A percentile compares a stretch with the other conserved stretches of the same genome.
Evolutionary conservation across 306 rosid genomes (phyloP).

Genomic region (Rubus parviflorus): DNA sequence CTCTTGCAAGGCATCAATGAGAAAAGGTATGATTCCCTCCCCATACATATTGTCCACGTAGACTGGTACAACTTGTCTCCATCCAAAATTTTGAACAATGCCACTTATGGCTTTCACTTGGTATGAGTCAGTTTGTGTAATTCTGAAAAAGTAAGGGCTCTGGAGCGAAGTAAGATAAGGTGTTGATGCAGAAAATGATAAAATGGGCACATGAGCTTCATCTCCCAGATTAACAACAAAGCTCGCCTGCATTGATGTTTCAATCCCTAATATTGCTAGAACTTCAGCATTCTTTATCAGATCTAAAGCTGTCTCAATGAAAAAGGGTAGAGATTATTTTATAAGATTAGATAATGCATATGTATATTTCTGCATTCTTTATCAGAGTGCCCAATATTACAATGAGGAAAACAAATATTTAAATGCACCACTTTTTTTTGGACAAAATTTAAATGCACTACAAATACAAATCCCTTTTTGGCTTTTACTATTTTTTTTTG

Average conservation of each 20-base stretch:
- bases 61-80: conserved; percentile 55
- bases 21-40: conserved; percentile 40
- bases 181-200: conserved; percentile 55
- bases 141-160: conserved; percentile 46
- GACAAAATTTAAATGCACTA: too few relatives aligned
- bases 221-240: conserved; percentile 35
- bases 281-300: conserved; percentile 17
- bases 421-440: too few relatives aligned
- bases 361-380: too few relatives aligned
- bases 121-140: conserved; percentile 35
- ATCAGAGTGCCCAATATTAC: not conserved
- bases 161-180: conserved; percentile 40
- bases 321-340: not conserved
- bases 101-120: conserved; percentile 42
- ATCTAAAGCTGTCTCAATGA: conserved; percentile 1
- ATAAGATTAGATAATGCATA: not conserved
- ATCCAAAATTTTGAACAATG: conserved; percentile 44
- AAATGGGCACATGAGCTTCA: conserved; percentile 43
- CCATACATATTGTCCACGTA: conserved; percentile 52
- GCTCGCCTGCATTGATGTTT: conserved; percentile 36
- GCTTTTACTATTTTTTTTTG: too few relatives aligned
- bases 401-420: too few relatives aligned
- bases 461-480: too few relatives aligned
- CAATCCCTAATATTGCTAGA: conserved; percentile 36
- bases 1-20: conserved; percentile 40